phyloP scores from a whole-genome alignment of 2,329 filamentous ascomycete species.

The Blastomyces emzantsi region DNA sequence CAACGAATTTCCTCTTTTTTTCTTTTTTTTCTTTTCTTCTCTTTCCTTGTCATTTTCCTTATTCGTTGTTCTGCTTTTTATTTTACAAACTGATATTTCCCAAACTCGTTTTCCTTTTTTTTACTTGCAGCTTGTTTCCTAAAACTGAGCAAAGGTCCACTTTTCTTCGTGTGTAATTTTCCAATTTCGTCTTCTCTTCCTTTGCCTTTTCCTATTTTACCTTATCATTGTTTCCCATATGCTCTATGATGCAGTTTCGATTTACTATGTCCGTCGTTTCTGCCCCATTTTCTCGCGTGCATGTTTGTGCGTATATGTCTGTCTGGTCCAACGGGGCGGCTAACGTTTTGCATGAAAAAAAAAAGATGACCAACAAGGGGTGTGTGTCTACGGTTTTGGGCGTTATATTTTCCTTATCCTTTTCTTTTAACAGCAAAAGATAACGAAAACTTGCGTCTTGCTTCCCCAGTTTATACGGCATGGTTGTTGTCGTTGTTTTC shows the following conservation, averaged over 20 bases:
- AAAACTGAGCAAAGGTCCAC: not conserved
- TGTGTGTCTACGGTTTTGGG: not conserved
- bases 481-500: not conserved
- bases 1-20: constrained; percentile 32
- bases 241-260: constrained; percentile 31
- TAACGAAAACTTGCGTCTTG: not conserved
- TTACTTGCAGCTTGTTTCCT: constrained; percentile 11
- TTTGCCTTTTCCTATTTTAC: not conserved
- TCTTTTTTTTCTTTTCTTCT: constrained; percentile 16
- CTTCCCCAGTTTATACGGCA: not conserved
- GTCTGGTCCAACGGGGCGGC: not conserved
- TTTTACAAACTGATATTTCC: constrained; percentile 9
- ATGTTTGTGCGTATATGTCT: not conserved
- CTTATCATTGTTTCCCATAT: constrained; percentile 26
- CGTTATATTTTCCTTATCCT: not conserved
- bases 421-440: not conserved
- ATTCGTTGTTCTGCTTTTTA: not conserved
- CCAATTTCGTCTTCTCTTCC: constrained; percentile 19
- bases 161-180: not conserved
- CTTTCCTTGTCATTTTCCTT: constrained; percentile 7
- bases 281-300: not conserved
- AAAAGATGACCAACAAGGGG: not conserved
- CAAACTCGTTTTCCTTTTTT: constrained; percentile 1
- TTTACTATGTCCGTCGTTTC: constrained; percentile 16
- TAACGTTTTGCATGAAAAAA: constrained; percentile 16